phyloP scores from a whole-genome alignment of 2,329 filamentous ascomycete species.

The Xylaria sp. region DNA sequence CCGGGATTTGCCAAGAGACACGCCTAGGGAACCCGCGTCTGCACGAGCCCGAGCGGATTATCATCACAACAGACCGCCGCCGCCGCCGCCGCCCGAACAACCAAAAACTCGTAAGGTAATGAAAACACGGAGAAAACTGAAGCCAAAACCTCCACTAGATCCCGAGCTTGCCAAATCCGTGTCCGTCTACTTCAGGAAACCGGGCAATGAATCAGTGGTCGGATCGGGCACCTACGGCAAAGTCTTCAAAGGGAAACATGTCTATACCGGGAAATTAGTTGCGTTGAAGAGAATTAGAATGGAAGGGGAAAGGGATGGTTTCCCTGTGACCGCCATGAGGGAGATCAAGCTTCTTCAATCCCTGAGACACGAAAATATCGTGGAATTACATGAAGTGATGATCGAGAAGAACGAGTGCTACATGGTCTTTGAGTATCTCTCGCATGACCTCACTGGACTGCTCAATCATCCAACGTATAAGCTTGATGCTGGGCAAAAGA shows the following conservation, averaged over 20 bases:
- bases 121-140: constrained; percentile 72
- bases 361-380: constrained; percentile 80
- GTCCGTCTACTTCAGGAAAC: constrained; percentile 93
- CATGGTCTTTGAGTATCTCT: constrained; percentile 99
- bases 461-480: constrained; percentile 94
- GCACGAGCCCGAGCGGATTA: constrained; percentile 40
- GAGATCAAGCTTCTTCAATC: constrained; percentile 94
- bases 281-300: constrained; percentile 91
- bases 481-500: constrained; percentile 84
- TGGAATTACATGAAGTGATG: constrained; percentile 89
- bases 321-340: constrained; percentile 87
- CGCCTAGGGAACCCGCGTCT: constrained; percentile 42
- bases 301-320: constrained; percentile 90
- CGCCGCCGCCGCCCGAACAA: constrained; percentile 41
- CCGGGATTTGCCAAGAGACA: constrained; percentile 40
- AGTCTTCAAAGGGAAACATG: constrained; percentile 91
- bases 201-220: constrained; percentile 95
- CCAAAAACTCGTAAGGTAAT: constrained; percentile 67
- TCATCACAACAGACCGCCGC: constrained; percentile 35
- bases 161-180: constrained; percentile 78
- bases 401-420: constrained; percentile 98
- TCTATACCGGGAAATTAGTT: constrained; percentile 84
- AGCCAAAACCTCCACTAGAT: constrained; percentile 72
- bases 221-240: constrained; percentile 96
- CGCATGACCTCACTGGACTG: constrained; percentile 92